These are phyloP conservation scores for Tilletiopsis washingtonensis DNA, from an alignment of 1,284 basidiomycete species.

Conservation along the genomic window DNA sequence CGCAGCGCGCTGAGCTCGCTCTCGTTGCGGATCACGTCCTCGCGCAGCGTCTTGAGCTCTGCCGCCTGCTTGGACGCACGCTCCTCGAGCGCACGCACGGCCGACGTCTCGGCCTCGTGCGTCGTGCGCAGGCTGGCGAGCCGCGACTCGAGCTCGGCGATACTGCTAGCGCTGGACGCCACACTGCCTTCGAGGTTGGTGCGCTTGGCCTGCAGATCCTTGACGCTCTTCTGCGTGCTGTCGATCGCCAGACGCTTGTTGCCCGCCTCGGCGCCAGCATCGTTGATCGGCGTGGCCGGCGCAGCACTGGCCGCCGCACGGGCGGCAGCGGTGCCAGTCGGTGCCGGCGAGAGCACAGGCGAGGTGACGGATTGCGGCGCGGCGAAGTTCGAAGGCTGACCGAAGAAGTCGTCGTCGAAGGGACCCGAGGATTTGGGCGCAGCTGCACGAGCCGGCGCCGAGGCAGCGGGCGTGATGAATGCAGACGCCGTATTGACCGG, in stretches of 20 bases:
- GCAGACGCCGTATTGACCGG: slow-evolving; percentile 34
- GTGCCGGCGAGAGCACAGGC: slow-evolving; percentile 21
- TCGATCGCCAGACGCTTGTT: slow-evolving; percentile 31
- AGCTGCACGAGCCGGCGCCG: slow-evolving; percentile 50
- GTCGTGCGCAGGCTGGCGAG: slow-evolving; percentile 54
- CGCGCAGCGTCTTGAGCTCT: slow-evolving; percentile 66
- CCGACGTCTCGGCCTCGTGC: slow-evolving; percentile 73
- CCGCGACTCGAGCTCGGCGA: slow-evolving; percentile 41
- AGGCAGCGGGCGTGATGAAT: slow-evolving; percentile 21
- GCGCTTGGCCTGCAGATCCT: slow-evolving; percentile 24
- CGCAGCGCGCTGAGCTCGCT: slow-evolving; percentile 81
- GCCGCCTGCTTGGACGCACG: slow-evolving; percentile 64
- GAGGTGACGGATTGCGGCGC: slow-evolving; percentile 7
- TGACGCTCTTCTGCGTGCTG: slow-evolving; percentile 31
- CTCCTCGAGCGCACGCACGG: slow-evolving; percentile 66
- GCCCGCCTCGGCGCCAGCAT: slow-evolving; percentile 25
- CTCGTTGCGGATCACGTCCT: slow-evolving; percentile 80
- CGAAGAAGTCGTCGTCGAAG: slow-evolving; percentile 38
- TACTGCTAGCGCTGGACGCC: slow-evolving; percentile 18
- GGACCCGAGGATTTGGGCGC: slow-evolving; percentile 12
- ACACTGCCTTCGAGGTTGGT: slow-evolving; percentile 19
- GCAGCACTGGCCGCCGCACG: slow-evolving; percentile 11
- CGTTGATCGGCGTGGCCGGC: slow-evolving; percentile 1
- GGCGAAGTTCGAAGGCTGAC: slow-evolving; percentile 17
- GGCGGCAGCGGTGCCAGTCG: slow-evolving; percentile 18